Percentiles rank a stretch among this genome's conserved stretches.
Conservation (phyloP, 2,329 filamentous ascomycete species). For the Emericellopsis cladophorae region DNA sequence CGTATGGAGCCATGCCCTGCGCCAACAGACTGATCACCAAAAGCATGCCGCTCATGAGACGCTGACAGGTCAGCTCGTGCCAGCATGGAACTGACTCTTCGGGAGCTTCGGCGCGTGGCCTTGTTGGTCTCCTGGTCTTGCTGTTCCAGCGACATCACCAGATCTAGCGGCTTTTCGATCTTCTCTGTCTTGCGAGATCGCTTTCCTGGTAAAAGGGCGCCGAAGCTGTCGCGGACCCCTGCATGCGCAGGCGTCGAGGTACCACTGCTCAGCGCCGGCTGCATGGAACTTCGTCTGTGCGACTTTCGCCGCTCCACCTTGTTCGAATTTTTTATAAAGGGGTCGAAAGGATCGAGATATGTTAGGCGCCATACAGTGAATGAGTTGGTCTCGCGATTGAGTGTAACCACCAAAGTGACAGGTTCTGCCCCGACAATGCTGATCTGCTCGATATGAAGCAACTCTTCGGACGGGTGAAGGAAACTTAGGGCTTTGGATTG, state of each 20-base stretch:
- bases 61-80: conserved; percentile 78
- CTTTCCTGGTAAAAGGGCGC: conserved; percentile 41
- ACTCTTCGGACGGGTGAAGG: conserved; percentile 66
- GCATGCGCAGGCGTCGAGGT: conserved; percentile 64
- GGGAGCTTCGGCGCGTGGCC: conserved; percentile 45
- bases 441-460: conserved; percentile 66
- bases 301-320: conserved; percentile 31
- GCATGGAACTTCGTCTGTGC: conserved; percentile 50
- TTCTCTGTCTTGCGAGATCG: conserved; percentile 38
- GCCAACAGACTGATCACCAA: conserved; percentile 49
- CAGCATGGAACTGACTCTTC: conserved; percentile 82
- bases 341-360: conserved; percentile 59
- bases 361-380: conserved; percentile 79
- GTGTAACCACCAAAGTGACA: conserved; percentile 66
- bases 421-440: conserved; percentile 41
- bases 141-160: conserved; percentile 60
- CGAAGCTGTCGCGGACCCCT: conserved; percentile 66
- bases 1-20: conserved; percentile 30
- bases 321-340: conserved; percentile 31
- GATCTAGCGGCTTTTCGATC: conserved; percentile 40
- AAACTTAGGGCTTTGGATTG: conserved; percentile 34
- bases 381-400: conserved; percentile 62
- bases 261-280: conserved; percentile 58
- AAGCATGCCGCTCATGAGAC: conserved; percentile 70
- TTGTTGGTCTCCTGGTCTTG: conserved; percentile 43